phyloP scores from a whole-genome alignment of 345 rosid genomes.

The Citrus australasica region DNA sequence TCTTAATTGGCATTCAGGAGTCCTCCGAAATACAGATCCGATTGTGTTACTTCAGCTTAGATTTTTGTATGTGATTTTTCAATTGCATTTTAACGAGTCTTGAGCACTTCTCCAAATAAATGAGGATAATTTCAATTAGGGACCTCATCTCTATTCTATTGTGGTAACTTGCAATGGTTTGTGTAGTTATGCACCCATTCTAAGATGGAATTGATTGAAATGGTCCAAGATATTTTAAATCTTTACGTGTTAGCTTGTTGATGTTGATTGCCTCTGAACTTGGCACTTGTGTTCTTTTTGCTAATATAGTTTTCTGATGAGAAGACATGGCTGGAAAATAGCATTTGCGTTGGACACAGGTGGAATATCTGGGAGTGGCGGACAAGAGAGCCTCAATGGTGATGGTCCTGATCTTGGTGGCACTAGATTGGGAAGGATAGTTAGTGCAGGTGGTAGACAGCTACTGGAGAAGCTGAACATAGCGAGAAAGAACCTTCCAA shows the following conservation, averaged over 20 bases:
- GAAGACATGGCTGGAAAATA: conserved; percentile 47
- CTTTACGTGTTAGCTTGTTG: not conserved
- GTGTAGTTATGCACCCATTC: not conserved
- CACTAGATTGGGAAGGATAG: conserved; percentile 86
- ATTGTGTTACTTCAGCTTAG: not conserved
- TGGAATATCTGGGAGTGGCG: conserved; percentile 55
- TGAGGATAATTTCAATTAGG: not conserved
- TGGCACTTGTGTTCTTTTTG: conserved; percentile 1
- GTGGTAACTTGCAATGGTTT: not conserved
- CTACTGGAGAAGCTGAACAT: conserved; percentile 73
- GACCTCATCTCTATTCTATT: not conserved
- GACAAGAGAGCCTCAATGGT: conserved; percentile 42
- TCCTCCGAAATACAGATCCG: not conserved
- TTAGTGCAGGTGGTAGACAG: conserved; percentile 75
- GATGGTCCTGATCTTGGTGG: conserved; percentile 63
- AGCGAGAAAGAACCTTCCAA: conserved; percentile 81
- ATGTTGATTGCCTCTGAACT: not conserved
- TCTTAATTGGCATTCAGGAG: not conserved
- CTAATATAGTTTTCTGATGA: conserved; percentile 36
- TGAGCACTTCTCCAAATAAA: too few relatives aligned
- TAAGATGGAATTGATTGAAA: not conserved
- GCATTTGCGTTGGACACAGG: conserved; percentile 78
- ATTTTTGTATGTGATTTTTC: not conserved
- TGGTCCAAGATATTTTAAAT: not conserved
- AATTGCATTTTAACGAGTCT: not conserved